Evolutionary conservation across 345 rosid species (phyloP).

Genomic region (Kandelia obovata): DNA sequence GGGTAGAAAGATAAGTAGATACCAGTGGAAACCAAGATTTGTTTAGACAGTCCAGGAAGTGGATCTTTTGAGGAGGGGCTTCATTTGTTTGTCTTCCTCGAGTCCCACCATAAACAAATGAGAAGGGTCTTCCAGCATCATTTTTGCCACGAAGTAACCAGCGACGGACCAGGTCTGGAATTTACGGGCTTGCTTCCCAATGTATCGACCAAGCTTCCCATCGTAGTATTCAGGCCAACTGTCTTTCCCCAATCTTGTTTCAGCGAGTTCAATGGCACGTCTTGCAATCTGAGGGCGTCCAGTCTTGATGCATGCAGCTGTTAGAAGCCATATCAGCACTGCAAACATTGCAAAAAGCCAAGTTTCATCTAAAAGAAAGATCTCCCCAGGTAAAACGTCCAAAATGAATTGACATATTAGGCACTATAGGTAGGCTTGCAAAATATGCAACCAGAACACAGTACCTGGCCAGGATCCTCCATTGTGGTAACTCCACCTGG

Average conservation of each 20-base stretch:
- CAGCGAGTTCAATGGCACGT: conserved; percentile 52
- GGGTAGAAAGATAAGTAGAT: too few species aligned
- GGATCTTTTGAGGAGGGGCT: conserved; percentile 56
- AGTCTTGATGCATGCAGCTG: conserved; percentile 63
- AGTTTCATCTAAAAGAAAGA: not conserved
- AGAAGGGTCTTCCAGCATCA: conserved; percentile 69
- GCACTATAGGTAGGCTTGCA: not conserved
- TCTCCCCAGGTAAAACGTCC: not conserved
- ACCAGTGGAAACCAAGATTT: not conserved
- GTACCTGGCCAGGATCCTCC: conserved; percentile 76
- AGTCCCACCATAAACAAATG: conserved; percentile 60
- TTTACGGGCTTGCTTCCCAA: conserved; percentile 64
- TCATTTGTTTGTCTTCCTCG: conserved; percentile 64
- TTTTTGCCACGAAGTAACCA: conserved; percentile 63
- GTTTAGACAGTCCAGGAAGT: conserved; percentile 48
- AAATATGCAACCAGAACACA: not conserved
- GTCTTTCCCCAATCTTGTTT: conserved; percentile 49
- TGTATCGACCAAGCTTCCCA: conserved; percentile 50
- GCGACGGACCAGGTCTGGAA: conserved; percentile 71
- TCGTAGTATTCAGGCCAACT: conserved; percentile 74
- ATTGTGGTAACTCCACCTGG: conserved; percentile 66
- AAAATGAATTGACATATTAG: too few species aligned
- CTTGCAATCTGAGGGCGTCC: conserved; percentile 66
- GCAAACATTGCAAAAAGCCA: conserved; percentile 14
- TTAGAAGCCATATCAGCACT: conserved; percentile 64